Conservation (phyloP, 352 stramenopile genomes). For the Phytophthora hibernalis region DNA sequence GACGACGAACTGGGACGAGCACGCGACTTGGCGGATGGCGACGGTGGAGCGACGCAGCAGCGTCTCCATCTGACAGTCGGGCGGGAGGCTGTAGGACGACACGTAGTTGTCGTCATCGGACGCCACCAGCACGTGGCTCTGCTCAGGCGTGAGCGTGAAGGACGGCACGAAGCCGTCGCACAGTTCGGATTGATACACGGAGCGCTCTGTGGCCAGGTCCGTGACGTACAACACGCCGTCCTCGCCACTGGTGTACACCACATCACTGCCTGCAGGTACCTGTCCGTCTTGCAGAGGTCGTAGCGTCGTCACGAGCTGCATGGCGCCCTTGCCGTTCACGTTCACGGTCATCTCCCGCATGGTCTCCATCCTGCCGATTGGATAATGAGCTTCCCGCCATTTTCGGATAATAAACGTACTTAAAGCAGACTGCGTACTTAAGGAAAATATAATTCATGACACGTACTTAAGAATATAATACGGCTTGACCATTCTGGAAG, state of each 20-base stretch:
- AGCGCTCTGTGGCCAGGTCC: slow-evolving; percentile 59
- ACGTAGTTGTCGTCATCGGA: slow-evolving; percentile 78
- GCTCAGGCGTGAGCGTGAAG: slow-evolving; percentile 73
- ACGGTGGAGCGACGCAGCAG: slow-evolving; percentile 78
- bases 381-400: slow-evolving; percentile 21
- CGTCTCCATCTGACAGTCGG: slow-evolving; percentile 53
- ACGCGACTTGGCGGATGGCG: slow-evolving; percentile 74
- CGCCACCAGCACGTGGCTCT: slow-evolving; percentile 69
- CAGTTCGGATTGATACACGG: slow-evolving; percentile 56
- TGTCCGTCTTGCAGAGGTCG: slow-evolving; percentile 43
- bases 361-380: slow-evolving; percentile 50
- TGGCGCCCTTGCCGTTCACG: slow-evolving; percentile 69
- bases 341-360: slow-evolving; percentile 86
- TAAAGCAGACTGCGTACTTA: too few species aligned
- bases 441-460: too few species aligned
- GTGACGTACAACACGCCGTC: slow-evolving; percentile 84
- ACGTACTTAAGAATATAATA: too few species aligned
- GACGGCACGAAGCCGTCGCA: slow-evolving; percentile 72
- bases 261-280: slow-evolving; percentile 48
- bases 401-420: neutral
- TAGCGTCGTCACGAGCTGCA: slow-evolving; percentile 56
- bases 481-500: too few species aligned
- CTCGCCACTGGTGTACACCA: slow-evolving; percentile 80
- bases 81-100: slow-evolving; percentile 74
- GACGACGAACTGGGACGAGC: slow-evolving; percentile 67